phyloP scores from a whole-genome alignment of 208 protist genomes.

The Leishmania mexicana region DNA sequence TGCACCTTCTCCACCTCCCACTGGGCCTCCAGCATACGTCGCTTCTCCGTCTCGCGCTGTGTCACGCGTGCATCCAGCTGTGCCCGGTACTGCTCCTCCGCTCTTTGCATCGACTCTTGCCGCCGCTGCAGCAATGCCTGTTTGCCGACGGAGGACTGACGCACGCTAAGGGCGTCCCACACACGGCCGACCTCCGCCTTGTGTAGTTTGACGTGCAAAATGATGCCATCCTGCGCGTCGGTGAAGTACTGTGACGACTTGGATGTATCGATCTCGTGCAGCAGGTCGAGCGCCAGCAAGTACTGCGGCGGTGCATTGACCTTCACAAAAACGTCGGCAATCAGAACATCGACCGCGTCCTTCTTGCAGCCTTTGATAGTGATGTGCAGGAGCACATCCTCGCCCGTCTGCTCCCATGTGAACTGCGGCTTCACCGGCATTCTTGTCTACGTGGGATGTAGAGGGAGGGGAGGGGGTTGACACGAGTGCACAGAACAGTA shows the following conservation, averaged over 20 bases:
- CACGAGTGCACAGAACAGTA: background rate
- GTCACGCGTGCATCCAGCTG: conserved; percentile 64
- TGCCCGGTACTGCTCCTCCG: conserved; percentile 73
- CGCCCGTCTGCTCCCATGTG: conserved; percentile 87
- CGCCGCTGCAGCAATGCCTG: conserved; percentile 64
- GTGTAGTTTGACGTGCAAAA: conserved; percentile 65
- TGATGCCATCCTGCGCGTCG: conserved; percentile 21
- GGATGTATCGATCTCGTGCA: conserved; percentile 65
- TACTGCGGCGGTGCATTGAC: conserved; percentile 87
- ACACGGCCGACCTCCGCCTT: conserved; percentile 50
- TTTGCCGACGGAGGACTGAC: conserved; percentile 32
- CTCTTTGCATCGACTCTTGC: conserved; percentile 56
- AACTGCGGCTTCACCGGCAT: conserved; percentile 90
- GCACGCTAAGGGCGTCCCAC: conserved; percentile 72
- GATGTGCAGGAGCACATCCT: conserved; percentile 73
- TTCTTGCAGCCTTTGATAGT: conserved; percentile 80
- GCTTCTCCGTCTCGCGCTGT: conserved; percentile 80
- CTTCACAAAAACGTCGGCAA: conserved; percentile 85
- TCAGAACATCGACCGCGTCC: conserved; percentile 86
- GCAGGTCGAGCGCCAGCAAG: conserved; percentile 84
- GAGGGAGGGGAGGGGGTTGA: background rate
- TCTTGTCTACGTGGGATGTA: background rate
- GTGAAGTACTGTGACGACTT: conserved; percentile 63
- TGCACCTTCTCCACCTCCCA: conserved; percentile 90
- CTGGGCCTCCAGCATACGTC: conserved; percentile 86